Conservation (phyloP, 2,329 filamentous ascomycete species). For the Fusarium sororula region DNA sequence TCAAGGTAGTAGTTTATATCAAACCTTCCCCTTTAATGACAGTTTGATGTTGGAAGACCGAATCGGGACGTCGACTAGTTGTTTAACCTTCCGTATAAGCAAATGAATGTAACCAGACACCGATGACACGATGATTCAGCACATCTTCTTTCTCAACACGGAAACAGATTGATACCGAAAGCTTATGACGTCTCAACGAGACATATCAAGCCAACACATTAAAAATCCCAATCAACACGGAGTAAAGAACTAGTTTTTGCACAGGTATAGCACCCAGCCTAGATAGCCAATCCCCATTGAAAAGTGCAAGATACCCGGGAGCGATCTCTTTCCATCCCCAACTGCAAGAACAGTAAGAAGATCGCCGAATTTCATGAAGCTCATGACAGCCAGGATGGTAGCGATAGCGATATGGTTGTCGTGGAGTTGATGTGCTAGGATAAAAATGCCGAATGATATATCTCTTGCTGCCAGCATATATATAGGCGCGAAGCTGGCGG, state of each 20-base stretch:
- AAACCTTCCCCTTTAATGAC: not conserved
- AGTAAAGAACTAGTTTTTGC: not conserved
- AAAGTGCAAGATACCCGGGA: not conserved
- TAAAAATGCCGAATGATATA: not conserved
- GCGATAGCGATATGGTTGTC: not conserved
- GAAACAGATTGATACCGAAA: too few species aligned
- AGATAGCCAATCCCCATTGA: not conserved
- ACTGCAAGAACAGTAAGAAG: not conserved
- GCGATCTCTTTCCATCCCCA: not conserved
- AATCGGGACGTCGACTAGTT: fast-evolving
- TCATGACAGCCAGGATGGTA: not conserved
- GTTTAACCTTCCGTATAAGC: not conserved
- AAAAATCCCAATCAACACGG: too few species aligned
- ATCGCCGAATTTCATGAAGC: not conserved
- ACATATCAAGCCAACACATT: too few species aligned
- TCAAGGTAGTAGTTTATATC: not conserved
- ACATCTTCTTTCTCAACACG: fast-evolving
- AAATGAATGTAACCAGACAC: not conserved
- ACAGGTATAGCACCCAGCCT: not conserved
- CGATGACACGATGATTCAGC: too few species aligned
- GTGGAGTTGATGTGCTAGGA: not conserved
- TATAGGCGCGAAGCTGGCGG: not conserved
- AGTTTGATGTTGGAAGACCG: too few species aligned
- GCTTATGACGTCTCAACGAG: too few species aligned
- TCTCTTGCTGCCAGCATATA: not conserved